phyloP scores from a whole-genome alignment of 192 early-diverging fungal genomes.

The Backusella parvicylindrica region DNA sequence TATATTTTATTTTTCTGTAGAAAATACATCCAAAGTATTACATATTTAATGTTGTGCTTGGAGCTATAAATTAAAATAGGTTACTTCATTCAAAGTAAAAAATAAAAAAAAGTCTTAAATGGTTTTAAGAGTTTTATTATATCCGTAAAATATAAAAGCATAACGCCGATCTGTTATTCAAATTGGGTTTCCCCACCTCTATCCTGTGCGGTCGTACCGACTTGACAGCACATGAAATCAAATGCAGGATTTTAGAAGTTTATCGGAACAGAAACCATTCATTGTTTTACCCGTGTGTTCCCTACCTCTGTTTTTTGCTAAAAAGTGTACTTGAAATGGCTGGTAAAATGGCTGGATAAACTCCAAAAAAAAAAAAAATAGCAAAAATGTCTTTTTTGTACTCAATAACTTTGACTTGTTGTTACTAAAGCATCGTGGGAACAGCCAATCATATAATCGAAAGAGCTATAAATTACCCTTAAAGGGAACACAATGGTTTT shows the following conservation, averaged over 20 bases:
- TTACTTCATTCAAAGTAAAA: neutral
- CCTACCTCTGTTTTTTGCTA: neutral
- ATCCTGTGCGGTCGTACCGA: neutral
- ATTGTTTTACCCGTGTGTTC: neutral
- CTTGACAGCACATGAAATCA: neutral
- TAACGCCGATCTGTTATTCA: neutral
- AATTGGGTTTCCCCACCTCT: neutral
- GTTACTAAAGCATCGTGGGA: constrained; percentile 1
- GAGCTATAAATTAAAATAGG: neutral
- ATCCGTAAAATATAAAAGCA: neutral
- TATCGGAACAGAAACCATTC: neutral
- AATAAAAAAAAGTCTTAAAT: neutral
- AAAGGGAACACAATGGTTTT: constrained; percentile 1
- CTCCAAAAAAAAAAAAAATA: neutral
- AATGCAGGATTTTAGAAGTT: neutral
- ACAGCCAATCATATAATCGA: neutral
- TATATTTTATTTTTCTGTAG: neutral
- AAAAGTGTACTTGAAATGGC: neutral
- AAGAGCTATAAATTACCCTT: neutral
- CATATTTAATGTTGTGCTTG: neutral
- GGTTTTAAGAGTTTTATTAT: neutral
- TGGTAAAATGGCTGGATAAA: neutral
- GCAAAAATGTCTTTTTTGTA: neutral
- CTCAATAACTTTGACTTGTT: neutral
- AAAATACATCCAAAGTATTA: neutral